Conservation (phyloP, 345 rosid species). For the Brassica carinata region DNA sequence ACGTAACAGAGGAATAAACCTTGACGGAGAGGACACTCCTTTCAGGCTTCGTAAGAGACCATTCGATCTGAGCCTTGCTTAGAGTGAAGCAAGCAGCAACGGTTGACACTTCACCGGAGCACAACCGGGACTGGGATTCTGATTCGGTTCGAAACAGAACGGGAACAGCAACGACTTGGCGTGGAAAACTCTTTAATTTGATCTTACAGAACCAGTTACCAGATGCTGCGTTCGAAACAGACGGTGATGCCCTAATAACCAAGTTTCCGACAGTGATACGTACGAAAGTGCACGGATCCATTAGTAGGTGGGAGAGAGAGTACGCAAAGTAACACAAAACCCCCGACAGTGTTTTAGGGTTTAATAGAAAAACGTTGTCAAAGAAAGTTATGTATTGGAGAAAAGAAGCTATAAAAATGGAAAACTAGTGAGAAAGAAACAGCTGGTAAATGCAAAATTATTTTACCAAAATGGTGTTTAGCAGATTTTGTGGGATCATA, state of each 20-base stretch:
- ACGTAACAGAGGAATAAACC: constrained; percentile 41
- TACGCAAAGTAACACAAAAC: neutral
- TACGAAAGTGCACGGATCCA: constrained; percentile 95
- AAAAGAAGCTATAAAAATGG: constrained; percentile 9
- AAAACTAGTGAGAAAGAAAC: constrained; percentile 31
- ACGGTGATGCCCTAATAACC: constrained; percentile 44
- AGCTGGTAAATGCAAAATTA: constrained; percentile 62
- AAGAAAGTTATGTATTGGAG: constrained; percentile 1
- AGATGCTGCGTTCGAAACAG: constrained; percentile 9
- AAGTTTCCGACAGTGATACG: constrained; percentile 71
- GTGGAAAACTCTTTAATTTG: constrained; percentile 51
- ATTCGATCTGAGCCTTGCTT: constrained; percentile 50
- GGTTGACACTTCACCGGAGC: constrained; percentile 23
- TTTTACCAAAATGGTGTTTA: neutral
- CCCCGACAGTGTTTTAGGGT: constrained; percentile 21
- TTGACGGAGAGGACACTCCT: constrained; percentile 42
- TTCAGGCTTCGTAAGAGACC: constrained; percentile 15
- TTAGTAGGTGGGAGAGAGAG: constrained; percentile 41
- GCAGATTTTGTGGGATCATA: constrained; percentile 13
- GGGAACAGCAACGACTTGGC: constrained; percentile 47
- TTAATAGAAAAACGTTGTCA: constrained; percentile 22
- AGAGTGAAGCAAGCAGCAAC: constrained; percentile 64
- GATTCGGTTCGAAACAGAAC: constrained; percentile 26
- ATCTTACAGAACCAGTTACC: constrained; percentile 55
- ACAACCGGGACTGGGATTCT: constrained; percentile 11